Evolutionary conservation across 306 rosid genomes (phyloP).

Genomic region (Chamaecrista fasciculata): DNA sequence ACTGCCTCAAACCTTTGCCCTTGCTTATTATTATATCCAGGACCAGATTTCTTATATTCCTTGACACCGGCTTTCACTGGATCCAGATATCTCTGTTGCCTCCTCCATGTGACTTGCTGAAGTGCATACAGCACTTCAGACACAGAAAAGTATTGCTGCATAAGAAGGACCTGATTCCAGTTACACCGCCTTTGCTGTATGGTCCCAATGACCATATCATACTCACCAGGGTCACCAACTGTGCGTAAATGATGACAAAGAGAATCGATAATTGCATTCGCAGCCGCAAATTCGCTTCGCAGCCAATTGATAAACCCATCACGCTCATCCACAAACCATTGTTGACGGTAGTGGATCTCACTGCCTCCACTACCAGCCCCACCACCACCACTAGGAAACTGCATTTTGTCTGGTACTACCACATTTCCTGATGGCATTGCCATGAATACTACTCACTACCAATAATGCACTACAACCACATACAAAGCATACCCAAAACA

Average conservation of each 20-base stretch:
- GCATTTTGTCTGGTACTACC: constrained; percentile 73
- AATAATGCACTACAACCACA: constrained; percentile 39
- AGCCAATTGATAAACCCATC: constrained; percentile 92
- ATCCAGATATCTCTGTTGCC: constrained; percentile 71
- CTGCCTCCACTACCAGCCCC: constrained; percentile 40
- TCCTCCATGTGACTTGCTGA: constrained; percentile 78
- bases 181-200: constrained; percentile 76
- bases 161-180: constrained; percentile 88
- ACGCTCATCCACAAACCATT: constrained; percentile 89
- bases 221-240: constrained; percentile 75
- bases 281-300: constrained; percentile 93
- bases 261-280: constrained; percentile 89
- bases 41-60: constrained; percentile 60
- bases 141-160: constrained; percentile 94
- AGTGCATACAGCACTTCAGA: constrained; percentile 67
- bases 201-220: constrained; percentile 56
- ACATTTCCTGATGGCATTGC: constrained; percentile 95
- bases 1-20: constrained; percentile 54
- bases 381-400: constrained; percentile 57
- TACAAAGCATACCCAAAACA: constrained; percentile 48
- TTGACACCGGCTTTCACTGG: constrained; percentile 53
- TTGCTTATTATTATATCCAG: constrained; percentile 56
- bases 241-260: constrained; percentile 79
- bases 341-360: constrained; percentile 70
- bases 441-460: constrained; percentile 56